Conservation (phyloP, 2,329 filamentous ascomycete species). For the Sordariomycetes sp. region DNA sequence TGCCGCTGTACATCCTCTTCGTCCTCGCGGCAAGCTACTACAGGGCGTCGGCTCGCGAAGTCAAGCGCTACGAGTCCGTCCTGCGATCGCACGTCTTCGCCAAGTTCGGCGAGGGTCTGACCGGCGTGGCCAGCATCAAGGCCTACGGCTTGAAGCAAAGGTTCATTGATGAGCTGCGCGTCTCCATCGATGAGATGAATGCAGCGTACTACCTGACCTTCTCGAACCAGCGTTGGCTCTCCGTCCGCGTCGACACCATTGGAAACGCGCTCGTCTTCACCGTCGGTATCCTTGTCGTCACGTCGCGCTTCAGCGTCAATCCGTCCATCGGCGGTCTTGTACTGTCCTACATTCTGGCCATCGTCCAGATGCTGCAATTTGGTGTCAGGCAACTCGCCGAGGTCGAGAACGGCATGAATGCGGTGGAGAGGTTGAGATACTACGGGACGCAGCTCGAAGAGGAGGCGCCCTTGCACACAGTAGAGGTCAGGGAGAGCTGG, state of each 20-base stretch:
- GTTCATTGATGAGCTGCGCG: constrained; percentile 62
- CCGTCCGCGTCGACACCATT: constrained; percentile 73
- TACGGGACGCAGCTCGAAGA: constrained; percentile 83
- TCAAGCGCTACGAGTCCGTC: constrained; percentile 89
- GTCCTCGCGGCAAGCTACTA: constrained; percentile 81
- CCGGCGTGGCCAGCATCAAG: constrained; percentile 74
- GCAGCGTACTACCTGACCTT: constrained; percentile 92
- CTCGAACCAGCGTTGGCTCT: constrained; percentile 91
- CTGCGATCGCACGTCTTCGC: constrained; percentile 83
- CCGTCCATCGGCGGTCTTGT: constrained; percentile 84
- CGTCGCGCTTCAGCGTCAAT: constrained; percentile 74
- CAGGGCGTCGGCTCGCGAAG: constrained; percentile 79
- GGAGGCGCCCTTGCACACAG: constrained; percentile 74
- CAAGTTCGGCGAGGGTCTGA: constrained; percentile 82
- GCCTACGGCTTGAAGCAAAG: constrained; percentile 76
- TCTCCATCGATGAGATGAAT: constrained; percentile 83
- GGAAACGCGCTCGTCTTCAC: constrained; percentile 80
- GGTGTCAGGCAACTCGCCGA: constrained; percentile 89
- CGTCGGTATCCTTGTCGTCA: constrained; percentile 83
- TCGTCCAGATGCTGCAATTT: constrained; percentile 94
- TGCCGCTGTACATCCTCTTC: constrained; percentile 65
- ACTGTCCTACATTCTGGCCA: constrained; percentile 83
- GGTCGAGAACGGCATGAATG: constrained; percentile 97
- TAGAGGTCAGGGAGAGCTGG: constrained; percentile 68
- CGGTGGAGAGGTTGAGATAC: constrained; percentile 83